phyloP scores from a whole-genome alignment of 129 eudicot species.

The Dittrichia graveolens region DNA sequence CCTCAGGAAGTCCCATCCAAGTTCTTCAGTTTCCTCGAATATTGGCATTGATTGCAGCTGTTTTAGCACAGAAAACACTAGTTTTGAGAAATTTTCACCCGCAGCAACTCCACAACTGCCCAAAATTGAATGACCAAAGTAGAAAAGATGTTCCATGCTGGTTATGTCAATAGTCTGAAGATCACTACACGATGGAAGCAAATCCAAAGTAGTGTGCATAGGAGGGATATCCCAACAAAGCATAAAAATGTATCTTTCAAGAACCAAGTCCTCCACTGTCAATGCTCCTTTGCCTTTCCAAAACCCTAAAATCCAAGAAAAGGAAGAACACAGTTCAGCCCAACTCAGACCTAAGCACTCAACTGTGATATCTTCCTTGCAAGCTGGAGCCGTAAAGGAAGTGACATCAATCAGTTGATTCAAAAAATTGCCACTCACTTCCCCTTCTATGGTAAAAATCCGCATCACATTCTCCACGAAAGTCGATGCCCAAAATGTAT shows the following conservation, averaged over 20 bases:
- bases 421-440: constrained; percentile 47
- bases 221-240: constrained; percentile 91
- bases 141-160: constrained; percentile 53
- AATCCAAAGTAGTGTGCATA: constrained; percentile 39
- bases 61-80: constrained; percentile 56
- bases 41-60: constrained; percentile 50
- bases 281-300: constrained; percentile 79
- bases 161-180: constrained; percentile 46
- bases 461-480: constrained; percentile 54
- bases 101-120: constrained; percentile 40
- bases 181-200: constrained; percentile 36
- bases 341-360: constrained; percentile 56
- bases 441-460: constrained; percentile 47
- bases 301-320: constrained; percentile 63
- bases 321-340: constrained; percentile 59
- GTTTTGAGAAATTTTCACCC: constrained; percentile 35
- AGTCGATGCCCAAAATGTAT: constrained; percentile 66
- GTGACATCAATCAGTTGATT: constrained; percentile 81
- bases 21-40: constrained; percentile 46
- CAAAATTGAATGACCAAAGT: constrained; percentile 58
- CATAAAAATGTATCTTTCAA: constrained; percentile 81
- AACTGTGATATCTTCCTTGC: constrained; percentile 46
- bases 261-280: constrained; percentile 65
- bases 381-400: constrained; percentile 60
- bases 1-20: constrained; percentile 79